Conservation (phyloP, 345 rosid genomes). For the Boechera stricta region DNA sequence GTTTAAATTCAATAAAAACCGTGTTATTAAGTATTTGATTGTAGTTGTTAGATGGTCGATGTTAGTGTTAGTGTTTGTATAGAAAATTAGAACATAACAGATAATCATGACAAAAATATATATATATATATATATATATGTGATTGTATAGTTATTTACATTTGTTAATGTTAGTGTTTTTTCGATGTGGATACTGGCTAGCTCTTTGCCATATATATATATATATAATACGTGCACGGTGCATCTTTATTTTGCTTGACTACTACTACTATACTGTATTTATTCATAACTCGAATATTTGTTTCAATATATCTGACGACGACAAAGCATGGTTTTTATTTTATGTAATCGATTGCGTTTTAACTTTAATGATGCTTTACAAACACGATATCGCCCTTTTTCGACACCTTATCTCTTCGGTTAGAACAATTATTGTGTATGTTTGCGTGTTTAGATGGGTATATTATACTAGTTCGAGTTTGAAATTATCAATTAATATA, state of each 20-base stretch:
- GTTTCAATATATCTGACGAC: neutral
- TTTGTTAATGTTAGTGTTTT: neutral
- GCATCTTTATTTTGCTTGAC: neutral
- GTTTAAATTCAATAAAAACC: neutral
- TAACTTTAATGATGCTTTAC: constrained; percentile 42
- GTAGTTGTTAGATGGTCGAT: neutral
- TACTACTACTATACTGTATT: neutral
- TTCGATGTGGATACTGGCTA: neutral
- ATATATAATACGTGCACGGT: neutral
- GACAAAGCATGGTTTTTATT: constrained; percentile 21
- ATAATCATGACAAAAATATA: no score
- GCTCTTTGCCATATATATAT: constrained; percentile 18
- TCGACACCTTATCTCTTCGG: constrained; percentile 34
- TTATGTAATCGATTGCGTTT: constrained; percentile 38
- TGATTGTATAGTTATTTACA: neutral
- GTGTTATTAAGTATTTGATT: neutral
- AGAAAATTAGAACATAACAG: neutral
- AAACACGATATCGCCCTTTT: constrained; percentile 38
- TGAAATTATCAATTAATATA: constrained; percentile 1
- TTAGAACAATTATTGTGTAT: constrained; percentile 37
- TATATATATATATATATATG: no score
- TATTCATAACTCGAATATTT: constrained; percentile 5
- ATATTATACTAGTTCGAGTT: neutral
- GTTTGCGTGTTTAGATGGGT: constrained; percentile 35
- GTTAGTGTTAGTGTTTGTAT: no score